These are phyloP conservation scores for Mycena vitilis DNA, from an alignment of 768 basidiomycete genomes.

Conservation along the genomic window DNA sequence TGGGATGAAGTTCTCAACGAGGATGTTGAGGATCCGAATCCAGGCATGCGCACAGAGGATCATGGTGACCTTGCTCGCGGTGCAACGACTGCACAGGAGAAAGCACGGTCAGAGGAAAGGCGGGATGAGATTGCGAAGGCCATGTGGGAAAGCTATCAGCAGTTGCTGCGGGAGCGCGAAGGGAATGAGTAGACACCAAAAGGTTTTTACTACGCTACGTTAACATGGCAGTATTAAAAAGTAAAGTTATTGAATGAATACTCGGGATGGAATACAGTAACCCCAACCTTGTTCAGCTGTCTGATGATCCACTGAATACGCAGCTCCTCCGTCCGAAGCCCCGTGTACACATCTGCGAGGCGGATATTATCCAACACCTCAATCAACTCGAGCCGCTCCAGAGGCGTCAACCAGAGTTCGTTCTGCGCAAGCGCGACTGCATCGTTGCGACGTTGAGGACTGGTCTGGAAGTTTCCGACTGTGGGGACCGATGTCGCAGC, in stretches of 20 bases:
- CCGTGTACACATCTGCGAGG: constrained; percentile 33
- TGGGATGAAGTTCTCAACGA: constrained; percentile 40
- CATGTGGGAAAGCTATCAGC: constrained; percentile 42
- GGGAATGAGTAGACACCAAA: background rate
- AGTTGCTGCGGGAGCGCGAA: constrained; percentile 7
- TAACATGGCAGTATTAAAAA: background rate
- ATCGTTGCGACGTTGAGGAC: constrained; percentile 28
- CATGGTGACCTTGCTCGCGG: constrained; percentile 18
- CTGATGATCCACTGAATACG: background rate
- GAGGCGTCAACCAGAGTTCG: constrained; percentile 36
- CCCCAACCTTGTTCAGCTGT: background rate
- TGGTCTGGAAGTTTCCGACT: constrained; percentile 9
- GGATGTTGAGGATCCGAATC: constrained; percentile 29
- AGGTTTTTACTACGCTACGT: background rate
- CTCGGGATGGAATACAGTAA: background rate
- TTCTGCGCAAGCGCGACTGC: constrained; percentile 34
- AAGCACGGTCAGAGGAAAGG: constrained; percentile 24
- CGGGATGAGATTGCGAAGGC: constrained; percentile 44
- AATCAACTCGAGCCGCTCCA: constrained; percentile 26
- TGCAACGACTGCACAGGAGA: constrained; percentile 21
- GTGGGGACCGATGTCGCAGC: no score
- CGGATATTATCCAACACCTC: constrained; percentile 26
- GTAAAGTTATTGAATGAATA: constrained; percentile 4
- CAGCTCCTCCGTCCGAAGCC: background rate
- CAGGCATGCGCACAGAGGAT: background rate